Percentiles rank a stretch among this genome's conserved stretches.
Conservation (phyloP, 225 moss, liverwort and hornwort species). For the Pseudoscleropodium purum region DNA sequence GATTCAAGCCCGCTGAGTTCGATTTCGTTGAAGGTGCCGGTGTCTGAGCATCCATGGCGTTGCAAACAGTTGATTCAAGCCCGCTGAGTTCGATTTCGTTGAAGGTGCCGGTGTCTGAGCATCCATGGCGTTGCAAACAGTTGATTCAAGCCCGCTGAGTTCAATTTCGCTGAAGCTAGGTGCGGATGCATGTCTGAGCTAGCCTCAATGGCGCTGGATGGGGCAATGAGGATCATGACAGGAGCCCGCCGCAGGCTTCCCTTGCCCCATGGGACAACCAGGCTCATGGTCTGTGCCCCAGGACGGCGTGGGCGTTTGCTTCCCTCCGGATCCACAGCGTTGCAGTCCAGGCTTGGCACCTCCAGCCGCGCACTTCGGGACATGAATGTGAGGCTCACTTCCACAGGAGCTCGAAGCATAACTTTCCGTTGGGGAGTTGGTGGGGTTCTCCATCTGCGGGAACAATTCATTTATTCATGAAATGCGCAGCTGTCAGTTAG, state of each 20-base stretch:
- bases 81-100: background rate
- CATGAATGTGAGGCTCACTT: background rate
- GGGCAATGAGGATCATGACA: conserved; percentile 31
- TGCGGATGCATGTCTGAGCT: too few relatives aligned
- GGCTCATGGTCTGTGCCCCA: conserved; percentile 8
- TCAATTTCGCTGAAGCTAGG: too few relatives aligned
- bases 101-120: too few relatives aligned
- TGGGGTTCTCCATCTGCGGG: background rate
- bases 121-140: background rate
- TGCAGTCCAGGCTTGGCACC: background rate
- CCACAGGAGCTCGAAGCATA: background rate
- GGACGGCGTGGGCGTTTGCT: background rate
- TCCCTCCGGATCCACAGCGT: background rate
- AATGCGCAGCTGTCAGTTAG: background rate
- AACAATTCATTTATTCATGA: background rate
- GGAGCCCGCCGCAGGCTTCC: background rate
- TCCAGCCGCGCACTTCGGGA: background rate
- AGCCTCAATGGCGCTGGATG: conserved; percentile 4
- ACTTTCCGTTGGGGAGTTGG: background rate
- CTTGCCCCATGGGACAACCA: conserved; percentile 24
- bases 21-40: background rate
- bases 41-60: background rate
- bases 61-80: background rate
- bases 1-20: background rate
- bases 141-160: background rate